phyloP scores from a whole-genome alignment of 768 basidiomycete genomes.

The Leccinellum rugosiceps region DNA sequence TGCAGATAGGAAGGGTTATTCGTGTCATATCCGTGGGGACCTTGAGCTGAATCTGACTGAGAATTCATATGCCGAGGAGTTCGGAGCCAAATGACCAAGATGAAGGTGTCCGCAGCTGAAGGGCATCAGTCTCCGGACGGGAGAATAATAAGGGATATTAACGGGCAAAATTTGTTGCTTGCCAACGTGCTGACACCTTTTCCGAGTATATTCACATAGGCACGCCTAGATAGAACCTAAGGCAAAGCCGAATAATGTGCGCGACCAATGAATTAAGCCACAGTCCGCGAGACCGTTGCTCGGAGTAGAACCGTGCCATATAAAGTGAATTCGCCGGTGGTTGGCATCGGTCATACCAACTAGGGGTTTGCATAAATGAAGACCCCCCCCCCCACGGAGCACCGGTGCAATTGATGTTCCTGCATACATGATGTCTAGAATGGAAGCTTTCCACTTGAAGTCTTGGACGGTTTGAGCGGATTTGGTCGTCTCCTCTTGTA shows the following conservation, averaged over 20 bases:
- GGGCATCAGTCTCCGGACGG: not conserved
- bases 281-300: not conserved
- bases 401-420: slow-evolving; percentile 1
- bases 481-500: slow-evolving; percentile 45
- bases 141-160: not conserved
- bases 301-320: not conserved
- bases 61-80: not conserved
- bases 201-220: no score
- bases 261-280: not conserved
- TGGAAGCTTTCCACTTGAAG: slow-evolving; percentile 50
- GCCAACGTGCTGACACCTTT: not conserved
- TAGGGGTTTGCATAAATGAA: not conserved
- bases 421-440: slow-evolving; percentile 41
- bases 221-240: not conserved
- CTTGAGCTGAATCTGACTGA: not conserved
- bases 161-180: not conserved
- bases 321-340: not conserved
- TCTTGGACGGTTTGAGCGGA: slow-evolving; percentile 55
- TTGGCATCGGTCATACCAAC: not conserved
- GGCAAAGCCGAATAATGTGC: not conserved
- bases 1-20: not conserved
- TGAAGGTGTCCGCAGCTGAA: not conserved
- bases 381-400: no score
- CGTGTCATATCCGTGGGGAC: not conserved
- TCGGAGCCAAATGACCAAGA: not conserved